Evolutionary conservation across 352 stramenopile species (phyloP), one percentile per base, ranked within the genome.

Genomic region (Phytophthora lateralis): DNA sequence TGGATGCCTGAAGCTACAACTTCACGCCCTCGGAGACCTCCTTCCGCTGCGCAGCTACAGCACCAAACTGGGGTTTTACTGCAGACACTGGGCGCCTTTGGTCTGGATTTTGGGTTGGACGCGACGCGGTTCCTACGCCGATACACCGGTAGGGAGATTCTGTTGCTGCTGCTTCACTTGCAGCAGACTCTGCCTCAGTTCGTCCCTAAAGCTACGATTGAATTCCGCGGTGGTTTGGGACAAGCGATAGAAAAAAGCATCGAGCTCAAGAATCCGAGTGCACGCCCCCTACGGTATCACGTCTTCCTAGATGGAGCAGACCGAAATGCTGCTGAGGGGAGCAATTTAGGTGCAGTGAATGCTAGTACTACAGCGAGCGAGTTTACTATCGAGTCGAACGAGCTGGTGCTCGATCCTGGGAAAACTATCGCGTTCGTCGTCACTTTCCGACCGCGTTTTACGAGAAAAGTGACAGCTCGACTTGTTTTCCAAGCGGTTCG

Each of bases 181-280:
- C 95, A 97, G 29, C 88, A 96, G 61, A 93, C 84, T 8, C 56
- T 98, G 18, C 93, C 93, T 21, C 81, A 97, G 59, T 94, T 97
- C 20, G 82, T 98, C 15, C 95, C 95, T 4, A 98, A 98, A 58
- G 91, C 88, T 9, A 97, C 82, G 26, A 97, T 98, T 53, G 90
- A 97, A 37, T 98, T 98, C 60, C 80, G 83, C 27, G 94, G 90
- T 5, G 66, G 81, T 4, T 66, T 98, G 6, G 94, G 94, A 0
- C 82, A 89, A 37, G 62, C 78, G 17, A 95, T 98, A 26, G 82
- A 88, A 12, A 98, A 98, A 45, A 96, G 66, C 6, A 98, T 98
- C 29, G 95, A 98, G 59, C 74, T 98, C 2, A 91, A 89, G 57
- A 98, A 98, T 55, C 89, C 93, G 6, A 93, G 86, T 17, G 73